Percentiles rank a stretch among this genome's conserved stretches.
These are phyloP conservation scores for Trichosporon asahii DNA, from an alignment of 1,284 basidiomycete genomes.

Conservation along the genomic window DNA sequence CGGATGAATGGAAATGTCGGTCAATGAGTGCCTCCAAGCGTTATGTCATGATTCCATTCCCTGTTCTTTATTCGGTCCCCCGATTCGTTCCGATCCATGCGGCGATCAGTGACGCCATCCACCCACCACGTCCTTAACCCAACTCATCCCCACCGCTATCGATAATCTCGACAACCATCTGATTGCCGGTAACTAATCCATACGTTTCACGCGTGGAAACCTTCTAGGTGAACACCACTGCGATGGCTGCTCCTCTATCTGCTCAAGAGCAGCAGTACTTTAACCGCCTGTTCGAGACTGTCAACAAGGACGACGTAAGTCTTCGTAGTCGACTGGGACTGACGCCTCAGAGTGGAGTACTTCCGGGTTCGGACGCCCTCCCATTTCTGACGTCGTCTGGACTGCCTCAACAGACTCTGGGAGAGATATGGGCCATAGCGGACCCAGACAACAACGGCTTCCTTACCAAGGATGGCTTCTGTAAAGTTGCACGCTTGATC, in stretches of 20 bases:
- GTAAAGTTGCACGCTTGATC: conserved; percentile 81
- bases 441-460: conserved; percentile 92
- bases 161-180: background rate
- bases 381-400: conserved; percentile 74
- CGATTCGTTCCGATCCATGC: background rate
- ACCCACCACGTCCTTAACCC: background rate
- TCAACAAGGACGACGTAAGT: conserved; percentile 47
- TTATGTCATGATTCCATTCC: background rate
- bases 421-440: conserved; percentile 89
- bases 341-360: conserved; percentile 62
- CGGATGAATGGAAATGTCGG: background rate
- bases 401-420: conserved; percentile 70
- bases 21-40: background rate
- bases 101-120: conserved; percentile 5
- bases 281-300: conserved; percentile 44
- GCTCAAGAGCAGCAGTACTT: conserved; percentile 45
- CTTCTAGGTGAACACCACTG: background rate
- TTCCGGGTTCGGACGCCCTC: conserved; percentile 81
- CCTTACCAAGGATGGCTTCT: conserved; percentile 78
- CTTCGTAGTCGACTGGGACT: background rate
- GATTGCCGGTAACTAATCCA: background rate
- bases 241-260: conserved; percentile 15
- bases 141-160: background rate
- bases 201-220: background rate
- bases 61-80: background rate